A percentile compares a stretch with the other conserved stretches of the same genome.
Conservation (phyloP, 2,329 filamentous ascomycete genomes). For the Dothidotthia symphoricarpi region DNA sequence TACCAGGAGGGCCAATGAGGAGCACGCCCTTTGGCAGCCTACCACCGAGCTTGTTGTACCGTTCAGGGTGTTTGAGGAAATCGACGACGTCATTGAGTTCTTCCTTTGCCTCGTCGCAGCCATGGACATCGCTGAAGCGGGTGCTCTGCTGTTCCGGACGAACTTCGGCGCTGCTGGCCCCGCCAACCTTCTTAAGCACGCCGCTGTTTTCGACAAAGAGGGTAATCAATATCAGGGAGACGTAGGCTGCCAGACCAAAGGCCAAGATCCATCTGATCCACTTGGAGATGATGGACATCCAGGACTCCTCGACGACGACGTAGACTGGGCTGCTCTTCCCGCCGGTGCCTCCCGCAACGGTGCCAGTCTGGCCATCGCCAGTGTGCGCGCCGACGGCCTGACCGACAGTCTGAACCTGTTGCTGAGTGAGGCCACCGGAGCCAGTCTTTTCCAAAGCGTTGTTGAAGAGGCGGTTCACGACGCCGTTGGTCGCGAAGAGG, state of each 20-base stretch:
- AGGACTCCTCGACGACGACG: constrained; percentile 90
- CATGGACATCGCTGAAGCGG: constrained; percentile 90
- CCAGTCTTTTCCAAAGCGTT: constrained; percentile 68
- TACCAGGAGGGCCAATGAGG: constrained; percentile 91
- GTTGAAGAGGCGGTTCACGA: constrained; percentile 75
- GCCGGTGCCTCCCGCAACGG: constrained; percentile 60
- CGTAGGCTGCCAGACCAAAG: constrained; percentile 76
- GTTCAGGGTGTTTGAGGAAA: constrained; percentile 88
- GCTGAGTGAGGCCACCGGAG: constrained; percentile 48
- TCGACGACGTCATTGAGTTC: constrained; percentile 96
- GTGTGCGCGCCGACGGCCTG: constrained; percentile 76
- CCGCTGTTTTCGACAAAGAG: constrained; percentile 80
- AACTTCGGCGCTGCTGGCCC: constrained; percentile 73
- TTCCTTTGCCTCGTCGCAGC: constrained; percentile 97
- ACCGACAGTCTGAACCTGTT: constrained; percentile 73
- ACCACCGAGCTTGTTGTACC: constrained; percentile 89
- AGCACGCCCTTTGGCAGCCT: constrained; percentile 97
- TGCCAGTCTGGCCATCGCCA: constrained; percentile 64
- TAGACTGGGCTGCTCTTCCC: constrained; percentile 84
- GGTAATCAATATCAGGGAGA: constrained; percentile 74
- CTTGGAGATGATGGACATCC: constrained; percentile 75
- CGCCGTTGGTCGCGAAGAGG: constrained; percentile 75
- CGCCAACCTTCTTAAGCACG: constrained; percentile 73
- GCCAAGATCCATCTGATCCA: constrained; percentile 85
- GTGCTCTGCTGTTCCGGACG: constrained; percentile 91